Evolutionary conservation across 352 stramenopile species (phyloP).

Genomic region (Phytophthora pini): DNA sequence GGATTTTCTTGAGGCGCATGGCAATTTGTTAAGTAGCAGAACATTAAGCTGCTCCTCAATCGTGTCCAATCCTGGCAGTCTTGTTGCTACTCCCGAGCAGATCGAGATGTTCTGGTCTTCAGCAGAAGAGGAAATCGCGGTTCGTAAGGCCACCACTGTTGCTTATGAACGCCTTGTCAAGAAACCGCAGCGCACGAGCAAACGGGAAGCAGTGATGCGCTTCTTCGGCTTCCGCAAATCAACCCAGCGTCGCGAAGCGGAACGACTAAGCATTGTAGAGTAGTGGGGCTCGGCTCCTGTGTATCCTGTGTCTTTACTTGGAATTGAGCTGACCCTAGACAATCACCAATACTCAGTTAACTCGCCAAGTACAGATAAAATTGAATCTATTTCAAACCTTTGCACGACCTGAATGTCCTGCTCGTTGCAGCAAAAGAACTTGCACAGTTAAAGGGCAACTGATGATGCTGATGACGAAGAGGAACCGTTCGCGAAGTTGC

Average conservation of each 20-base stretch:
- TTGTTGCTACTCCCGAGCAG: slow-evolving; percentile 24
- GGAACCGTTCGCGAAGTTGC: slow-evolving; percentile 28
- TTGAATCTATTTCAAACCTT: slow-evolving; percentile 16
- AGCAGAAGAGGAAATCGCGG: slow-evolving; percentile 20
- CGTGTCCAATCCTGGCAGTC: slow-evolving; percentile 23
- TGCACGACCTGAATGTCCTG: not conserved
- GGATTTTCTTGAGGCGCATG: slow-evolving; percentile 22
- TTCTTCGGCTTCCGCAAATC: slow-evolving; percentile 28
- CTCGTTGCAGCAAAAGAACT: not conserved
- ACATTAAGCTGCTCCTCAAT: slow-evolving; percentile 32
- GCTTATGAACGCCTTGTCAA: slow-evolving; percentile 39
- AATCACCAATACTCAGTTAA: slow-evolving; percentile 1
- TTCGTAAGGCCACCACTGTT: slow-evolving; percentile 24
- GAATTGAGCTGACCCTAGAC: not conserved
- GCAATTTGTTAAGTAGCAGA: slow-evolving; percentile 16
- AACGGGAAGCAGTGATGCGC: slow-evolving; percentile 29
- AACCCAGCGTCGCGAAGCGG: slow-evolving; percentile 15
- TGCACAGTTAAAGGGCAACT: slow-evolving; percentile 23
- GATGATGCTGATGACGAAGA: slow-evolving; percentile 37
- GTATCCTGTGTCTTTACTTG: not conserved
- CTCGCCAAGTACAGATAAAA: not conserved
- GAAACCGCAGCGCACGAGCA: slow-evolving; percentile 25
- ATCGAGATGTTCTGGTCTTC: slow-evolving; percentile 36
- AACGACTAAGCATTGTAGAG: slow-evolving; percentile 13
- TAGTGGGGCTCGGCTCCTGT: slow-evolving; percentile 1